Base-by-base conservation (phyloP, 2,329 filamentous ascomycete genomes). In the Cladophialophora psammophila region DNA sequence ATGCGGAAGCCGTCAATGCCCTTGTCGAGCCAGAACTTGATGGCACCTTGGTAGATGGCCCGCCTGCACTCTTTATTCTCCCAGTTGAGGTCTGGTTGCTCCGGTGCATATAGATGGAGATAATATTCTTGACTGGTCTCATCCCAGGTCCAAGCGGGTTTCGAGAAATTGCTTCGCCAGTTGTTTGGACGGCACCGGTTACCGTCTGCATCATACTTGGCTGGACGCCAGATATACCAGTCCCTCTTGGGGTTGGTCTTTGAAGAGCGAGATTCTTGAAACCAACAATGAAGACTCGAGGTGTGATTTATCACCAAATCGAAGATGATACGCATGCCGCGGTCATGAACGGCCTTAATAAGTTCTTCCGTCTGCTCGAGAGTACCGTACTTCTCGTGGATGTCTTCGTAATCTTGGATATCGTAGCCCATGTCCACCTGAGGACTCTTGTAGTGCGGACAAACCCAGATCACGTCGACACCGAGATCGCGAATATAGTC, bases 51-150 rank as follows among this genome's bases (percentile, higher is more conserved):
- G 75, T 91, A 91, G 31, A 92, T 86, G 6, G 90, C 90, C 36
- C 84, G 78, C 4, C 90, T 84, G 0, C 87, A 84, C 32, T 84
- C 85, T 0, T 81, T 78, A 64, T 88, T 90, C 73, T 93, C 89
- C 90, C 90, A 93, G 76, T 93, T 94, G 12, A 94, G 81, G 72
- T 93, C 91, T 0, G 91, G 91, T 75, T 93, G 91, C 69, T 90
- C 85, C 6, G 84, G 84, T 6, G 88, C 86, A 75, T 91, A 94
- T 13, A 94, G 82, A 68, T 90, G 87, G 0, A 92, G 84, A 73
- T 91, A 92, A 75, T 91, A 92, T 75, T 93, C 88, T 60, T 85
- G 81, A 0, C 89, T 90, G 13, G 77, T 74, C 72, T 90, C 87
- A 72, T 92, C 90, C 82, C 86, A 93, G 61, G 87, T 82, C 91